Evolutionary conservation across 306 rosid species (phyloP), one percentile per base, ranked within the genome.

Genomic region (Lathyrus sativus): DNA sequence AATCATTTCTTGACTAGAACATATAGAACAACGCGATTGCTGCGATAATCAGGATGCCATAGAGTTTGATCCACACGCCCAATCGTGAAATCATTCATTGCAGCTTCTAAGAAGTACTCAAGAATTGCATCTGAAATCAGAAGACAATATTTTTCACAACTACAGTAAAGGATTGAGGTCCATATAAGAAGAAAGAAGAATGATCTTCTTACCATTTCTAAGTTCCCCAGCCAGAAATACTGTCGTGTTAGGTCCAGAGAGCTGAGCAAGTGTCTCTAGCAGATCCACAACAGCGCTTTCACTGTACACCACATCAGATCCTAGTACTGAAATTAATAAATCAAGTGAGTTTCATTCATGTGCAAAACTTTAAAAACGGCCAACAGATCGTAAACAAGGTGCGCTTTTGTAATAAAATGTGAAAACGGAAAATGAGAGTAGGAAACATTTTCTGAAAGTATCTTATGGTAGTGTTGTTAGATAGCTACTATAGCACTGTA

Each of bases 241-340:
- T 18, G 97, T 90, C 50, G 97, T 88, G 45, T 86, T 76, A 22
- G 86, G 54, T 6, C 95, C 95, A 9, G 84, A 88, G 76, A 90
- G 92, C 37, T 86, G 84, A 70, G 29, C 73, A 59, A 90, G 81
- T 17, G 96, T 84, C 65, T 82, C 81, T 71, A 90, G 74, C 78
- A 90, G 80, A 81, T 90, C 95, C 54, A 62, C 62, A 38, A 90
- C 95, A 42, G 95, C 92, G 28, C 73, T 59, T 82, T 88, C 97
- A 45, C 91, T 90, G 68, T 90, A 90, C 58, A 90, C 84, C 15
- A 90, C 97, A 55, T 90, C 97, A 24, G 97, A 90, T 50, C 95
- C 95, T 24, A 90, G 69, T 71, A 90, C 96, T 90, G 86, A 37
- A 62, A 68, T 24, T 45, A 70, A 31, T 8, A 60, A 53, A 57